Evolutionary conservation across 805 yeast species (phyloP).

Genomic region (Wickerhamiella alocasiicola): DNA sequence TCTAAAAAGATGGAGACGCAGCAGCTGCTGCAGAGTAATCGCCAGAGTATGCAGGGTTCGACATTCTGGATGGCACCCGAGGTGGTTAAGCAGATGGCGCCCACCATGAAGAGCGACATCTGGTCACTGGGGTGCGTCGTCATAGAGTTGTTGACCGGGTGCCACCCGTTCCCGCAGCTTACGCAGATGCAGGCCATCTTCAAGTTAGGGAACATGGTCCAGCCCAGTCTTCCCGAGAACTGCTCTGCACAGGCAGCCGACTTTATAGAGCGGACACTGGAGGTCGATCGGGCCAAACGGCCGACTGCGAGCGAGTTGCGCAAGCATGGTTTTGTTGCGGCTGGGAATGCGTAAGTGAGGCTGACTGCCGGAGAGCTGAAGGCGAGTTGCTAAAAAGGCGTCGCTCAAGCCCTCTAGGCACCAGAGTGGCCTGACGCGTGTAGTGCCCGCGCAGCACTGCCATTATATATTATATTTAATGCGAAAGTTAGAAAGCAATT

Average conservation of each 20-base stretch:
- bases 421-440: no score
- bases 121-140: slow-evolving; percentile 96
- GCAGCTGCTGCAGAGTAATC: slow-evolving; percentile 34
- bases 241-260: slow-evolving; percentile 55
- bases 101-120: slow-evolving; percentile 86
- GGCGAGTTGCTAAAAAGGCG: no score
- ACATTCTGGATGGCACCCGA: slow-evolving; percentile 99
- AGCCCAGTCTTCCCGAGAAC: slow-evolving; percentile 62
- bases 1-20: slow-evolving; percentile 53
- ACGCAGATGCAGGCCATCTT: slow-evolving; percentile 96
- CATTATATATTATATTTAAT: no score
- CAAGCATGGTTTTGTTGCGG: slow-evolving; percentile 50
- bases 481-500: no score
- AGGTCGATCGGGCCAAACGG: slow-evolving; percentile 58
- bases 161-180: slow-evolving; percentile 90
- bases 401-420: no score
- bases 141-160: slow-evolving; percentile 91
- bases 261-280: slow-evolving; percentile 57
- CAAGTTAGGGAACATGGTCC: slow-evolving; percentile 69
- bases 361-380: no score
- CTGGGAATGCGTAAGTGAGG: no score
- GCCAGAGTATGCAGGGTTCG: slow-evolving; percentile 87
- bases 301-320: slow-evolving; percentile 62
- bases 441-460: no score
- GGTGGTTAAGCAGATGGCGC: slow-evolving; percentile 76